Evolutionary conservation across 306 rosid species (phyloP).

Genomic region (Cucurbita moschata): DNA sequence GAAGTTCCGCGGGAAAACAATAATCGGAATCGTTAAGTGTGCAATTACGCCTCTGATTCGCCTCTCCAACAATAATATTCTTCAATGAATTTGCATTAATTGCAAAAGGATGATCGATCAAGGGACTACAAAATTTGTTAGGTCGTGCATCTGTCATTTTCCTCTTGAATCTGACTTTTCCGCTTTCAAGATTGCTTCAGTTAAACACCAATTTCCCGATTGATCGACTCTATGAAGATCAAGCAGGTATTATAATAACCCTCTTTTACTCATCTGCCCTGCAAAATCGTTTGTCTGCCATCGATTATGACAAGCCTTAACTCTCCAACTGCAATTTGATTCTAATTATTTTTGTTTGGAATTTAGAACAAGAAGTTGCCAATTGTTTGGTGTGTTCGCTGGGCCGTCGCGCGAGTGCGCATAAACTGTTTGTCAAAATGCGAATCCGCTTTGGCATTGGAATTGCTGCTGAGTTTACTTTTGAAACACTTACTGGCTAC

Average conservation of each 20-base stretch:
- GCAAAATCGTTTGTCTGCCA: not conserved
- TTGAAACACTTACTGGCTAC: not conserved
- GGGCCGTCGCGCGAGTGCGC: not conserved
- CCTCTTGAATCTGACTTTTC: not conserved
- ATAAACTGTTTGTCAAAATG: not conserved
- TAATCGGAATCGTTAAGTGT: not conserved
- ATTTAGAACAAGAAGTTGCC: not conserved
- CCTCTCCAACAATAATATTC: not conserved
- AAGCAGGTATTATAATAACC: not conserved
- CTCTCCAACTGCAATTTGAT: not conserved
- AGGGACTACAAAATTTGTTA: not conserved
- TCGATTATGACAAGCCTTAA: not conserved
- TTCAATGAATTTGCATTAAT: not conserved
- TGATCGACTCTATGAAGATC: not conserved
- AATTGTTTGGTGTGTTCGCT: not conserved
- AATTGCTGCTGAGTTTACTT: not conserved
- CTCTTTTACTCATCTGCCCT: not conserved
- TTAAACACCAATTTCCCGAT: not conserved
- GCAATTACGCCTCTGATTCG: not conserved
- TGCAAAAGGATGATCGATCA: not conserved
- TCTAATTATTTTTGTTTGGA: not conserved
- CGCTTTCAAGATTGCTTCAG: not conserved
- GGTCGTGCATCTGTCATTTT: slow-evolving; percentile 1
- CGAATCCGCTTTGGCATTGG: not conserved
- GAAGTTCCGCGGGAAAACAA: not conserved